Conservation (phyloP, 2,329 filamentous ascomycete genomes). For the Cytospora piceae region DNA sequence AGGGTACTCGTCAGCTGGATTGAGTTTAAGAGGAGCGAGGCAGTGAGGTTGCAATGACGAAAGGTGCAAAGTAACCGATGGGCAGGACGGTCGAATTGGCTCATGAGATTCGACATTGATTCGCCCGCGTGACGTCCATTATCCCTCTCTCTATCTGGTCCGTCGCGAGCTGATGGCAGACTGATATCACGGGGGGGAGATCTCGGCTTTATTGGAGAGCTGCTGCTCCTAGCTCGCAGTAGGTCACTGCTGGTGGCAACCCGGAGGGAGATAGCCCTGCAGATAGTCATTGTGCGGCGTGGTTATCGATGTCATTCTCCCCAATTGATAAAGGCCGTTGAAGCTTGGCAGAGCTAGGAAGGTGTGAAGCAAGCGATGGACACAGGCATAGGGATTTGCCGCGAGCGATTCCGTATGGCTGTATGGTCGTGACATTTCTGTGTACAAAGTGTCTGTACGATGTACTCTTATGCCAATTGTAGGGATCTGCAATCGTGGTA, state of each 20-base stretch:
- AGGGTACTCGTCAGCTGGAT: background rate
- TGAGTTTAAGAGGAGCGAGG: background rate
- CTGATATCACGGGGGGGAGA: background rate
- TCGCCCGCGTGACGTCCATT: background rate
- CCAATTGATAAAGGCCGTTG: slow-evolving; percentile 17
- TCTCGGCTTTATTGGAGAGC: background rate
- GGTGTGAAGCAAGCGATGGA: slow-evolving; percentile 10
- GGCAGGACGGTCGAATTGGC: background rate
- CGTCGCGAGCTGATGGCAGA: slow-evolving; percentile 1
- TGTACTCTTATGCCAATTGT: slow-evolving; percentile 11
- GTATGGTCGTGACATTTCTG: slow-evolving; percentile 19
- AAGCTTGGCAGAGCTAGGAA: slow-evolving; percentile 27
- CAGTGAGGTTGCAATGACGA: slow-evolving; percentile 1
- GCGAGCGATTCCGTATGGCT: slow-evolving; percentile 7
- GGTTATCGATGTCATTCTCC: slow-evolving; percentile 7
- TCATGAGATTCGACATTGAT: background rate
- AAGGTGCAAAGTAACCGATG: background rate
- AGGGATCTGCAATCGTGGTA: slow-evolving; percentile 17
- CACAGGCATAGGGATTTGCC: background rate
- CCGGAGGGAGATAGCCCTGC: background rate
- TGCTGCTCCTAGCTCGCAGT: background rate
- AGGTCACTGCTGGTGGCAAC: background rate
- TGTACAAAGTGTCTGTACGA: slow-evolving; percentile 18
- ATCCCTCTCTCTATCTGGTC: background rate
- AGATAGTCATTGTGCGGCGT: background rate